Evolutionary conservation across 208 protist species (phyloP).

Genomic region (Angomonas ambiguus): DNA sequence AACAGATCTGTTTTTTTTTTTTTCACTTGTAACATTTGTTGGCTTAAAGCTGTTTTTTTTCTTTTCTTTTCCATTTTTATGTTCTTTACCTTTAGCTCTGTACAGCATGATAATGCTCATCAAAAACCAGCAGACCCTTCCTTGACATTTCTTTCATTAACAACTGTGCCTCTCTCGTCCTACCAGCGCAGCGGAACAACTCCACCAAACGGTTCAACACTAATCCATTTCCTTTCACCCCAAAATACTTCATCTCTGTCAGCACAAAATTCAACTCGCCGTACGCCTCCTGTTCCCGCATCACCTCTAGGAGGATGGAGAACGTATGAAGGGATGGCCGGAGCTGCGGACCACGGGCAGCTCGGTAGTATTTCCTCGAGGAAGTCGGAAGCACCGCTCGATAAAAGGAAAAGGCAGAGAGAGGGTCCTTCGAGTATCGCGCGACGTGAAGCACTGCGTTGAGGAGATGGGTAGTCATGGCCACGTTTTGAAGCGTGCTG

Average conservation of each 20-base stretch:
- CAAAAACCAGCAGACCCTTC: slow-evolving; percentile 35
- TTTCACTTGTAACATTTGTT: background rate
- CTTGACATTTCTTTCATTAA: slow-evolving; percentile 26
- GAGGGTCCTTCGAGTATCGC: slow-evolving; percentile 51
- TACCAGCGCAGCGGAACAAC: slow-evolving; percentile 10
- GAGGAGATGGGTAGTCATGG: slow-evolving; percentile 50
- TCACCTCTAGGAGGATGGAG: slow-evolving; percentile 61
- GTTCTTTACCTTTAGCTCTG: background rate
- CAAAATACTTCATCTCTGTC: slow-evolving; percentile 51
- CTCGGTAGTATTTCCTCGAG: background rate
- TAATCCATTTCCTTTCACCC: slow-evolving; percentile 38
- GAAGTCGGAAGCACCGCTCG: slow-evolving; percentile 23
- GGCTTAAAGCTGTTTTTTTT: slow-evolving; percentile 9
- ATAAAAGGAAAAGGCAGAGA: slow-evolving; percentile 66
- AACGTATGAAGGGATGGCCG: slow-evolving; percentile 45
- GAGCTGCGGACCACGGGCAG: slow-evolving; percentile 12
- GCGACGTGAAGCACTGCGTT: slow-evolving; percentile 64
- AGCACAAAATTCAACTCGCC: slow-evolving; percentile 54
- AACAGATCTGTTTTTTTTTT: slow-evolving; percentile 9
- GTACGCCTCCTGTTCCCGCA: slow-evolving; percentile 22
- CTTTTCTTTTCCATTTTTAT: background rate
- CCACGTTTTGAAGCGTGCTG: slow-evolving; percentile 54
- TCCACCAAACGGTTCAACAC: slow-evolving; percentile 59
- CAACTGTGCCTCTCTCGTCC: slow-evolving; percentile 14
- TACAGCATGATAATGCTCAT: slow-evolving; percentile 23